A percentile compares a stretch with the other conserved stretches of the same genome.
Conservation (phyloP, 2,329 filamentous ascomycete genomes). For the Didymellaceae sp. region DNA sequence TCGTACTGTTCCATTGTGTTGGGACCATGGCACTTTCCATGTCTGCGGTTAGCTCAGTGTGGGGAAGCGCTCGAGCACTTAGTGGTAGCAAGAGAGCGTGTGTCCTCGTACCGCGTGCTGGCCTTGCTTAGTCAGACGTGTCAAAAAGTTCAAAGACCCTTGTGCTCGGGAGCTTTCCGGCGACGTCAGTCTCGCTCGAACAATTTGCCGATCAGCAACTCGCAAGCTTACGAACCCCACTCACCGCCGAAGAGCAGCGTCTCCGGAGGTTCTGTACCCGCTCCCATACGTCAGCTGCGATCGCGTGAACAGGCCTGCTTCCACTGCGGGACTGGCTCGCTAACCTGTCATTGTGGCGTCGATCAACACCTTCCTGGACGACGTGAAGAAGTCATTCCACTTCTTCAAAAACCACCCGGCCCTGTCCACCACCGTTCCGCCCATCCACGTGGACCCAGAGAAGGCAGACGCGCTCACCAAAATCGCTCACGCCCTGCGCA, state of each 20-base stretch:
- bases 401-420: constrained; percentile 43
- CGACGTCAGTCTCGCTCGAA: constrained; percentile 8
- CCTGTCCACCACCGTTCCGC: constrained; percentile 32
- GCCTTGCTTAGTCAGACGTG: constrained; percentile 14
- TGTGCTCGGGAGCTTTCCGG: constrained; percentile 5
- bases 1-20: no score
- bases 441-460: constrained; percentile 17
- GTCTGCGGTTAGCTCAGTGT: no score
- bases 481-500: constrained; percentile 27
- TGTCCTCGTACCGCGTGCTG: no score
- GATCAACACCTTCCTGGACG: constrained; percentile 39
- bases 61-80: no score
- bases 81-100: no score
- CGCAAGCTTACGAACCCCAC: constrained; percentile 19
- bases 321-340: constrained; percentile 14
- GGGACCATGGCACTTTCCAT: no score
- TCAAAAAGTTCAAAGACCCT: constrained; percentile 6
- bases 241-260: constrained; percentile 12
- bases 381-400: constrained; percentile 46
- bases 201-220: constrained; percentile 16
- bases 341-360: constrained; percentile 45
- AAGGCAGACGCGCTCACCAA: constrained; percentile 31
- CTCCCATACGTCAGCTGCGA: constrained; percentile 17
- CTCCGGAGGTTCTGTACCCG: constrained; percentile 3
- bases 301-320: constrained; percentile 21